Percentiles rank a stretch among this genome's conserved stretches.
phyloP scores from a whole-genome alignment of 1,139 yeast genomes.

The Geotrichum fermentans region DNA sequence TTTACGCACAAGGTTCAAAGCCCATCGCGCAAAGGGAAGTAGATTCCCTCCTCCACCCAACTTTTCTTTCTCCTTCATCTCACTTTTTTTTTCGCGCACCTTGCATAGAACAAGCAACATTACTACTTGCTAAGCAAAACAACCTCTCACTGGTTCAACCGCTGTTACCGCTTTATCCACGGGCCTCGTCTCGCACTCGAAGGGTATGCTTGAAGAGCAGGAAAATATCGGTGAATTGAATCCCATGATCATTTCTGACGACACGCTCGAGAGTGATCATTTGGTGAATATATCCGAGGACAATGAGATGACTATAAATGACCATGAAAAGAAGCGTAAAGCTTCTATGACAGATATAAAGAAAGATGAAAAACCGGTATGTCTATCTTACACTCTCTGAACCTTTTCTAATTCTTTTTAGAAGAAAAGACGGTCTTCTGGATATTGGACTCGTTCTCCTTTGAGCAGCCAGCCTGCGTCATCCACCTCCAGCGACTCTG shows the following conservation, averaged over 20 bases:
- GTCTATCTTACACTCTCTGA: not conserved
- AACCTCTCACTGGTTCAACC: no score
- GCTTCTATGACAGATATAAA: not conserved
- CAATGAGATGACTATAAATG: not conserved
- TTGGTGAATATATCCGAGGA: not conserved
- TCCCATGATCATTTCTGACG: constrained; percentile 8
- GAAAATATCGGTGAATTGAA: constrained; percentile 2
- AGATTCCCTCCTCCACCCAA: constrained; percentile 8
- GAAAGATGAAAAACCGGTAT: constrained; percentile 1
- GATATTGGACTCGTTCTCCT: not conserved
- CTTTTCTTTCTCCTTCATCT: constrained; percentile 12
- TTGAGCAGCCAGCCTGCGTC: constrained; percentile 8
- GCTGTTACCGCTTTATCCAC: no score
- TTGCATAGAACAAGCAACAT: no score
- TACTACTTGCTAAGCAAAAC: no score
- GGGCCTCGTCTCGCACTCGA: no score
- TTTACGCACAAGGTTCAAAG: constrained; percentile 13
- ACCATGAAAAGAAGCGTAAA: constrained; percentile 1
- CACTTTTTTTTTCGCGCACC: constrained; percentile 8
- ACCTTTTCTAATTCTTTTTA: not conserved
- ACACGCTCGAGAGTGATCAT: not conserved
- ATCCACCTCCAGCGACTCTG: constrained; percentile 1
- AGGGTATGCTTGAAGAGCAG: constrained; percentile 9
- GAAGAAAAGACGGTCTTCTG: no score
- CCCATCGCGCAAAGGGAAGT: constrained; percentile 7